Evolutionary conservation across 441 rosid species (phyloP).

Genomic region (Mallotus repandus): DNA sequence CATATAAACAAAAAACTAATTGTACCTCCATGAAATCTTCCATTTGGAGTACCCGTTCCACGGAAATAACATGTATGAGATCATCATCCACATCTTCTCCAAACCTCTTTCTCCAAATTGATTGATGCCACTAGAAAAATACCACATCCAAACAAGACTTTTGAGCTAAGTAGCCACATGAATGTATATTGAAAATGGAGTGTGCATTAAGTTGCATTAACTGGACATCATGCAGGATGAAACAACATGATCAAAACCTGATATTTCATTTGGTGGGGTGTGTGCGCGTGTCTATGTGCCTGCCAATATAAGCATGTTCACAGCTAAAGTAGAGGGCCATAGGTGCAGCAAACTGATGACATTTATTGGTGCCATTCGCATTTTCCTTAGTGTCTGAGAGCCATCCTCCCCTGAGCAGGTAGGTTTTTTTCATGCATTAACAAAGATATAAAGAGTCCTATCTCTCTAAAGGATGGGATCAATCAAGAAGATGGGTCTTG

Average conservation of each 20-base stretch:
- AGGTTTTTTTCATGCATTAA: neutral
- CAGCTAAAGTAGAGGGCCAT: neutral
- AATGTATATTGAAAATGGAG: neutral
- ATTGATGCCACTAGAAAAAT: slow-evolving; percentile 51
- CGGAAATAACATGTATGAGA: slow-evolving; percentile 51
- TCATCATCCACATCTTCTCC: slow-evolving; percentile 62
- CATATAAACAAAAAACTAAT: neutral
- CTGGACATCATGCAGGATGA: neutral
- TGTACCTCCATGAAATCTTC: slow-evolving; percentile 89
- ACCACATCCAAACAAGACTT: slow-evolving; percentile 11
- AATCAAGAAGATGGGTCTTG: neutral
- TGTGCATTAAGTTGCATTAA: neutral
- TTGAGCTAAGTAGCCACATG: slow-evolving; percentile 1
- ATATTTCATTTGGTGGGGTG: neutral
- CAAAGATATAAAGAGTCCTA: neutral
- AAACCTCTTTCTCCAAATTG: slow-evolving; percentile 70
- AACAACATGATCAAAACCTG: neutral
- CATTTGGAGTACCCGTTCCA: slow-evolving; percentile 75
- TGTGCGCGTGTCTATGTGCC: neutral
- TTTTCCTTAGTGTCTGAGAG: neutral
- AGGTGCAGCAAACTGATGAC: neutral
- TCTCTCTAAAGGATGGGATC: neutral
- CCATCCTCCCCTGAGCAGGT: neutral
- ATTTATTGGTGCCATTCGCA: neutral
- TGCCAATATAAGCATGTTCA: neutral